A percentile compares a stretch with the other conserved stretches of the same genome.
Evolutionary conservation across 768 basidiomycete genomes (phyloP).

Genomic region (Rubroboletus satanas): DNA sequence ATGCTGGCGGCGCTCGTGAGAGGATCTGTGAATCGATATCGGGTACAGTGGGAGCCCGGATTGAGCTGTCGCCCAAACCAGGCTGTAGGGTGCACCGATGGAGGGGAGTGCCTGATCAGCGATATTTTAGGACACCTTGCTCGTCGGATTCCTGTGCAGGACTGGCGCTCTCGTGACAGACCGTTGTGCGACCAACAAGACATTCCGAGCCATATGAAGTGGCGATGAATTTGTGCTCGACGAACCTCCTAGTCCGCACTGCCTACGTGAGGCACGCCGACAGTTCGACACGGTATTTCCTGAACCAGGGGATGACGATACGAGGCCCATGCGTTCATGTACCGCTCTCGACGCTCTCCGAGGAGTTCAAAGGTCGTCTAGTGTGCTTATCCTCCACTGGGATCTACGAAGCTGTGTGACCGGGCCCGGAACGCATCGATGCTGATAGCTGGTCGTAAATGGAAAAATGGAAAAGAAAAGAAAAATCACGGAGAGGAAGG

Average conservation of each 20-base stretch:
- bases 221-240: background rate
- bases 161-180: background rate
- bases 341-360: conserved; percentile 2
- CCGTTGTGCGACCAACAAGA: background rate
- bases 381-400: background rate
- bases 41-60: conserved; percentile 7
- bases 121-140: conserved; percentile 16
- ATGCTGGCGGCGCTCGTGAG: conserved; percentile 18
- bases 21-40: conserved; percentile 21
- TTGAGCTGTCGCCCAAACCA: conserved; percentile 7
- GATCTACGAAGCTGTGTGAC: background rate
- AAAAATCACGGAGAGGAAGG: background rate
- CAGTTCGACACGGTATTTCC: background rate
- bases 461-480: background rate
- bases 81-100: background rate
- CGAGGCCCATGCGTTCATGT: background rate
- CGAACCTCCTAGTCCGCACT: background rate
- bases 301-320: background rate
- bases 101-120: conserved; percentile 20
- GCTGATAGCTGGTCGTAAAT: background rate
- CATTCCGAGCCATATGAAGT: background rate
- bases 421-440: background rate
- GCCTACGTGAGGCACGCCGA: background rate
- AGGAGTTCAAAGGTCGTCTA: conserved; percentile 13
- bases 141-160: conserved; percentile 1